These are phyloP conservation scores for Sporothrix sp. DNA, from an alignment of 2,329 filamentous ascomycete species.

Conservation along the genomic window DNA sequence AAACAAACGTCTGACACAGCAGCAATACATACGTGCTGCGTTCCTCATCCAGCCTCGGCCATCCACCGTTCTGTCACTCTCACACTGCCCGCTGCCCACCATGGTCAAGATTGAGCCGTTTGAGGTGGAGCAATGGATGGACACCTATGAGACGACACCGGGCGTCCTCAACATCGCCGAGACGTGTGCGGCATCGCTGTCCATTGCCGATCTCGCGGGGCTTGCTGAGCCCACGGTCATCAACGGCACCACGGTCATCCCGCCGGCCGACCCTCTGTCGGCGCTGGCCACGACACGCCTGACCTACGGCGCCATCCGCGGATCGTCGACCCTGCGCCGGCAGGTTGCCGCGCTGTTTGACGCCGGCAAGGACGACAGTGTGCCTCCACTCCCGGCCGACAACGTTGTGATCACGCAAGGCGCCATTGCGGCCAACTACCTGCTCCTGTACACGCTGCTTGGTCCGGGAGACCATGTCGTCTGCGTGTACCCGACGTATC, in stretches of 20 bases:
- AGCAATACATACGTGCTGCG: too few relatives aligned
- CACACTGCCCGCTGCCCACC: slow-evolving; percentile 8
- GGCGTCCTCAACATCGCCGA: slow-evolving; percentile 63
- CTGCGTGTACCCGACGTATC: slow-evolving; percentile 79
- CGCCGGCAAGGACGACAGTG: slow-evolving; percentile 11
- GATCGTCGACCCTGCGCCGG: slow-evolving; percentile 52
- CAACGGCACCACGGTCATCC: slow-evolving; percentile 16
- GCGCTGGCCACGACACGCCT: slow-evolving; percentile 44
- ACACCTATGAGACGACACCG: slow-evolving; percentile 46
- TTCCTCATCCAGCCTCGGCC: too few relatives aligned
- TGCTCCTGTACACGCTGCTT: slow-evolving; percentile 64
- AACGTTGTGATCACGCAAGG: slow-evolving; percentile 69
- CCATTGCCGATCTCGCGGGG: slow-evolving; percentile 54
- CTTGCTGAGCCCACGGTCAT: slow-evolving; percentile 46
- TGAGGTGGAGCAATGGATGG: slow-evolving; percentile 64
- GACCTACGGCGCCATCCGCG: slow-evolving; percentile 63
- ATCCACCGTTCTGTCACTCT: too few relatives aligned
- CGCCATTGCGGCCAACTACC: slow-evolving; percentile 75
- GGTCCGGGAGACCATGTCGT: slow-evolving; percentile 72
- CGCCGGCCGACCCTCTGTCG: slow-evolving; percentile 30
- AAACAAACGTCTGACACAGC: too few relatives aligned
- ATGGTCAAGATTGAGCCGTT: slow-evolving; percentile 48
- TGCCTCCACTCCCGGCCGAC: slow-evolving; percentile 41
- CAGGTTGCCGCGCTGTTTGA: slow-evolving; percentile 52
- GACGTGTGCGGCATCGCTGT: slow-evolving; percentile 68